These are phyloP conservation scores for Pyrenochaeta sp. DNA, from an alignment of 2,329 filamentous ascomycete genomes.

Conservation along the genomic window DNA sequence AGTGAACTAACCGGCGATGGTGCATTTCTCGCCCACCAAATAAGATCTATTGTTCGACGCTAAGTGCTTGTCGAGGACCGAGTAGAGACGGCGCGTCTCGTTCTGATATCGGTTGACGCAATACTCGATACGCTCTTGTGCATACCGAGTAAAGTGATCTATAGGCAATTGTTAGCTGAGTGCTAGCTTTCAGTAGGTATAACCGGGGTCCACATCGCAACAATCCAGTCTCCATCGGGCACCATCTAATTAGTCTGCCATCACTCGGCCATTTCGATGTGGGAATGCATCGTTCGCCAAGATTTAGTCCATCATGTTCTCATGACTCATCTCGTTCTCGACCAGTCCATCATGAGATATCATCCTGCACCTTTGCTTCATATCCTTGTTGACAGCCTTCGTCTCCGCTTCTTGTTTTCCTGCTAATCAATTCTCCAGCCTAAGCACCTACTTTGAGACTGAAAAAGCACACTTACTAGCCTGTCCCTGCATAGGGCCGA, in stretches of 20 bases:
- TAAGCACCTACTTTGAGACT: neutral
- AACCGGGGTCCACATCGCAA: no score
- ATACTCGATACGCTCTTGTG: constrained; percentile 82
- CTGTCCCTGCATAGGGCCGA: constrained; percentile 84
- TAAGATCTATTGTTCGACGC: constrained; percentile 59
- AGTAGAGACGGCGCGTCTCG: constrained; percentile 83
- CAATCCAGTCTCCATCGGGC: no score
- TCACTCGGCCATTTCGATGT: no score
- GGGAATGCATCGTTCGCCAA: neutral
- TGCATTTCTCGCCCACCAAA: constrained; percentile 70
- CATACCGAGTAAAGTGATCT: constrained; percentile 60
- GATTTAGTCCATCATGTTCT: neutral
- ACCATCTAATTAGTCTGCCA: no score
- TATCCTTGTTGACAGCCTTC: neutral
- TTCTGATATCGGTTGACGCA: constrained; percentile 83
- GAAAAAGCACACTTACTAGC: constrained; percentile 52
- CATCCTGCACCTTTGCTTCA: neutral
- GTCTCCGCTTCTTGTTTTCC: neutral
- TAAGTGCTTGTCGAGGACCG: constrained; percentile 78
- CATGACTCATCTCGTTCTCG: neutral
- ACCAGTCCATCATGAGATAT: neutral
- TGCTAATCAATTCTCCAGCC: neutral
- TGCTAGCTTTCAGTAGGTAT: neutral
- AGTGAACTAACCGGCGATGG: constrained; percentile 52
- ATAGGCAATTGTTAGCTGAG: neutral